Percentiles rank a stretch among this genome's conserved stretches.
Evolutionary conservation across 2,329 filamentous ascomycete genomes (phyloP).

Genomic region (Aureobasidium sp.): DNA sequence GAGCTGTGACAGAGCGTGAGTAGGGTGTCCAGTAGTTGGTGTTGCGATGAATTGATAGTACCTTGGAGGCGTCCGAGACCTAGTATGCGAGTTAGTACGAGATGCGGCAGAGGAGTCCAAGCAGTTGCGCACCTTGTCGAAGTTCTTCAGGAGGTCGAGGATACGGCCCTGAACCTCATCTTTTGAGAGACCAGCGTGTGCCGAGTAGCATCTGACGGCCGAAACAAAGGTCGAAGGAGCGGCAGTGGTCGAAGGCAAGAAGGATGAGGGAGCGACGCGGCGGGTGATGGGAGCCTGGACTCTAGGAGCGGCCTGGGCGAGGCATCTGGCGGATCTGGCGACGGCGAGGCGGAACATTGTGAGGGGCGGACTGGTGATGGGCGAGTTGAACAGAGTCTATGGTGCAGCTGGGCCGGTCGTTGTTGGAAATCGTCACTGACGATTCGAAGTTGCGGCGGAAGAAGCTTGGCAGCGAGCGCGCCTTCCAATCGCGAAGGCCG

Average conservation of each 20-base stretch:
- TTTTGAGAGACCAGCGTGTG: constrained; percentile 67
- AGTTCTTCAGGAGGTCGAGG: constrained; percentile 85
- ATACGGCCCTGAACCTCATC: constrained; percentile 86
- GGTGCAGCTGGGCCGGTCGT: neutral
- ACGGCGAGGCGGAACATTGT: constrained; percentile 86
- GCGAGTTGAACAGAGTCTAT: neutral
- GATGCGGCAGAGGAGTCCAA: neutral
- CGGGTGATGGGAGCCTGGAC: constrained; percentile 46
- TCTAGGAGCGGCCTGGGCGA: constrained; percentile 35
- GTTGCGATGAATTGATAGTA: constrained; percentile 27
- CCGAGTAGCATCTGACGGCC: constrained; percentile 77
- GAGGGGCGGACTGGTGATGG: constrained; percentile 20
- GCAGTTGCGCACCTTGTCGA: constrained; percentile 69
- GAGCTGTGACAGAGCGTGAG: constrained; percentile 55
- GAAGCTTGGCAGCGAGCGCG: neutral
- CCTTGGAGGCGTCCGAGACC: constrained; percentile 55
- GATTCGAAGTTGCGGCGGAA: neutral
- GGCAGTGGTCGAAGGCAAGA: constrained; percentile 54
- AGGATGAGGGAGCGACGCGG: constrained; percentile 50
- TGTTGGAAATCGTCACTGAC: constrained; percentile 7
- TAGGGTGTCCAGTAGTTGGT: neutral
- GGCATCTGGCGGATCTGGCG: constrained; percentile 62
- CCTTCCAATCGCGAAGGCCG: neutral
- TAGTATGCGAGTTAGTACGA: constrained; percentile 30
- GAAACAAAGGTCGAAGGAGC: constrained; percentile 57